A percentile compares a stretch with the other conserved stretches of the same genome.
phyloP scores from a whole-genome alignment of 2,329 filamentous ascomycete species.

The Colletotrichum chrysophilum region DNA sequence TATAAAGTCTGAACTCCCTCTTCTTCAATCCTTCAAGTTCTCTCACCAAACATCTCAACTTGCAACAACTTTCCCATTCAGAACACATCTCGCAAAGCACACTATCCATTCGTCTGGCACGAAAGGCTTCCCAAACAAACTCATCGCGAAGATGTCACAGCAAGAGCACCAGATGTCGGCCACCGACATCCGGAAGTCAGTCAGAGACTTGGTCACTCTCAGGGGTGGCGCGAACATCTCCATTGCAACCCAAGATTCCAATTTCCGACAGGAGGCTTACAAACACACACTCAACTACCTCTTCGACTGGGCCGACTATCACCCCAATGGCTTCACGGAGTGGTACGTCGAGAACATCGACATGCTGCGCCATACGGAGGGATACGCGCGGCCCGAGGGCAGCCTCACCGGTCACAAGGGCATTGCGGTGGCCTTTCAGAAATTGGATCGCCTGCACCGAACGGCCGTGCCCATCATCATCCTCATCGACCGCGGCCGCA shows the following conservation, averaged over 20 bases:
- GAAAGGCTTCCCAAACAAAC: neutral
- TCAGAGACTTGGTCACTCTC: neutral
- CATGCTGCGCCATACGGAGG: neutral
- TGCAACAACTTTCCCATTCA: neutral
- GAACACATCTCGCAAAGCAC: neutral
- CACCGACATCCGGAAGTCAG: neutral
- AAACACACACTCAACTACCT: neutral
- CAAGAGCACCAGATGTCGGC: neutral
- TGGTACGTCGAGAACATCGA: neutral
- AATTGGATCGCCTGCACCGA: neutral
- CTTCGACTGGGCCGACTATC: neutral
- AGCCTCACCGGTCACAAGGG: neutral
- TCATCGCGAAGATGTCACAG: neutral
- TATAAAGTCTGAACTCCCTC: neutral
- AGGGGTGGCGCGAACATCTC: neutral
- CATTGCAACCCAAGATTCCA: neutral
- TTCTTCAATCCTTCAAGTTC: neutral
- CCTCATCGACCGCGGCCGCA: neutral
- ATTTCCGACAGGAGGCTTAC: neutral
- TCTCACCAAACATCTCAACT: neutral
- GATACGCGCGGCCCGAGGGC: neutral
- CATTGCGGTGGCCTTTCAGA: neutral
- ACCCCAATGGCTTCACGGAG: neutral
- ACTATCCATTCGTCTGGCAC: neutral
- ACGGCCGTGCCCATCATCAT: neutral